Base-by-base conservation (phyloP, 257 asterid genomes). In the Echites panduratus region DNA sequence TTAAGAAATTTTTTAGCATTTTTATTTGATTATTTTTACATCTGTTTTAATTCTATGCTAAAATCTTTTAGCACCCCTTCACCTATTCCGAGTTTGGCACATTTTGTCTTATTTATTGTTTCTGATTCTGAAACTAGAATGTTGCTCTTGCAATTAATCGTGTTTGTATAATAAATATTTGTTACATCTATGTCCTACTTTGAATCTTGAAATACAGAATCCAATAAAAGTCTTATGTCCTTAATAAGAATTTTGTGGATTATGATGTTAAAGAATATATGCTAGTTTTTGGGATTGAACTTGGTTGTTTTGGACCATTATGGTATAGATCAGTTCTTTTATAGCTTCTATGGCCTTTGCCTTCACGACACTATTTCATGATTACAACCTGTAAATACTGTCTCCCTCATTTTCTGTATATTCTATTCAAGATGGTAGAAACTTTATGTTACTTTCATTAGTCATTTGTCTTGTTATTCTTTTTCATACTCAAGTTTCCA, bases 321-420 rank as follows among this genome's bases (percentile, higher is more conserved):
- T n/a, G n/a, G n/a, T n/a, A n/a, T n/a, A n/a, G n/a, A n/a, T n/a
- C n/a, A n/a, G n/a, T n/a, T n/a, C n/a, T n/a, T n/a, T n/a, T n/a
- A n/a, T n/a, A n/a, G n/a, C n/a, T n/a, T 71, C n/a, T 48, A 14
- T 43, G 24, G 67, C 67, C 67, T 56, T 41, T 54, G 22, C 68
- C 58, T 63, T 62, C 76, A 48, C 47, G 24, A 26, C 41, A 22
- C 49, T 27, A 52, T 70, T 69, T 73, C 77, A 73, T 73, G 44
- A 56, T 49, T 64, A 35, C 64, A 35, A 58, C 56, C 12, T 9
- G 50, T 35, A 43, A 74, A 65, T 22, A 26, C 72, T 50, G 47
- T 20, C 19, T 49, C 13, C 59, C 56, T 38, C 69, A 10, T 74
- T 10, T 52, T 40, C 29, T 58, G 32, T 32, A 16, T n/a, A 57